Base-by-base conservation (phyloP, 345 rosid genomes). In the Psidium friedrichsthalianum region DNA sequence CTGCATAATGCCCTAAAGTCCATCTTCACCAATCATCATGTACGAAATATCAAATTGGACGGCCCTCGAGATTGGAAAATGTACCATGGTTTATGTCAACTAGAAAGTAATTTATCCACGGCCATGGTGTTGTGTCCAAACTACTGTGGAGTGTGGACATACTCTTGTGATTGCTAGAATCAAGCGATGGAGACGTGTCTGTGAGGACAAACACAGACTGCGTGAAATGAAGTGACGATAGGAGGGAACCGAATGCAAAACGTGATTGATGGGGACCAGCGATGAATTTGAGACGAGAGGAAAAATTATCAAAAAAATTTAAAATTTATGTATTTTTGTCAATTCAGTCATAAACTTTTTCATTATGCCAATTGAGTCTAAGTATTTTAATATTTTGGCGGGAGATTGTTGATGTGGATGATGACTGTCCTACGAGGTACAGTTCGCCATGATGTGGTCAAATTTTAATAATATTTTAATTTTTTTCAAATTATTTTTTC, bases 381-480 rank as follows among this genome's bases (percentile, higher is more conserved):
- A 44, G 6, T 44, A 6, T 44, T 44, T 11, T 51, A 51, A 51
- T 2, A 2, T 11, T 51, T 3, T 51, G 52, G 14, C 4, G 4
- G 4, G 52, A 51, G 11, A 51, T 51, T 13, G 14, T 51, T 51
- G 12, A 10, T 3, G 52, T 49, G 52, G 3, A 51, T 51, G 52
- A 11, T 10, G 1, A 13, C 11, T 51, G 52, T 51, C 52, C 52
- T 11, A 51, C 52, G 14, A 51, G 13, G 52, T 14, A 51, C 14
- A 11, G 2, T 3, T 13, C 0, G 3, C 1, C 13, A 13, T 51
- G 1, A 51, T 4, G 14, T 51, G 52, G 14, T 11, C 13, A 51
- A 51, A 51, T 51, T 51, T 51, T 11, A 51, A 51, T 13, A 51
- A 11, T 51, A 51, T 49, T 49, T 9, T 9, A 9, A 9, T 8